Percentiles rank a stretch among this genome's conserved stretches.
These are phyloP conservation scores for Colletotrichum sp. DNA, from an alignment of 2,329 filamentous ascomycete genomes.

Conservation along the genomic window DNA sequence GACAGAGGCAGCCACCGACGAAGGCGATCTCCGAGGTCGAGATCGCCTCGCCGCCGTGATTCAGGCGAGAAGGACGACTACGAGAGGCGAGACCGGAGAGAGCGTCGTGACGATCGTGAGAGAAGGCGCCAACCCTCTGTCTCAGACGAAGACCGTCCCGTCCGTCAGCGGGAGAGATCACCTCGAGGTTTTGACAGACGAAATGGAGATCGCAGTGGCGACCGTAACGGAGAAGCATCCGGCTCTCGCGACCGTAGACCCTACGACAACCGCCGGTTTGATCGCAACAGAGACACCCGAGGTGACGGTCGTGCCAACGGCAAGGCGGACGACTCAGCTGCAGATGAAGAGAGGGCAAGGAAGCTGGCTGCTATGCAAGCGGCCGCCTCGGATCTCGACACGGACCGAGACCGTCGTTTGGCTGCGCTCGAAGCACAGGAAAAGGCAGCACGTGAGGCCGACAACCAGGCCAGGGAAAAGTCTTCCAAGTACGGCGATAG, in stretches of 20 bases:
- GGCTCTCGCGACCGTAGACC: slow-evolving; percentile 22
- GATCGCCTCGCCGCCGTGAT: slow-evolving; percentile 17
- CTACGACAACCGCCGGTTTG: slow-evolving; percentile 22
- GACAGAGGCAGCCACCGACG: slow-evolving; percentile 16
- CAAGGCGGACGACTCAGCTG: slow-evolving; percentile 30
- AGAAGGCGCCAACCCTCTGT: slow-evolving; percentile 30
- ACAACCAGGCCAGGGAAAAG: slow-evolving; percentile 66
- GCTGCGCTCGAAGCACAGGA: slow-evolving; percentile 71
- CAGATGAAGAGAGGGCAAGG: slow-evolving; percentile 64
- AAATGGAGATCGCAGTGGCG: slow-evolving; percentile 24
- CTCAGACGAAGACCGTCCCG: slow-evolving; percentile 33
- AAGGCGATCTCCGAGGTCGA: slow-evolving; percentile 5
- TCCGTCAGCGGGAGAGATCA: slow-evolving; percentile 29
- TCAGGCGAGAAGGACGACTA: not conserved
- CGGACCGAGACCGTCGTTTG: slow-evolving; percentile 72
- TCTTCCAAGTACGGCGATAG: slow-evolving; percentile 67
- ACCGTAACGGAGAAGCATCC: slow-evolving; percentile 24
- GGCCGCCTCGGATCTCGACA: slow-evolving; percentile 72
- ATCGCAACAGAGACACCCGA: slow-evolving; percentile 21
- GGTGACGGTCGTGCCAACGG: slow-evolving; percentile 19
- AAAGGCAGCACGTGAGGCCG: slow-evolving; percentile 66
- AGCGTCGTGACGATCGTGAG: slow-evolving; percentile 33
- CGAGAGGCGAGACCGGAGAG: slow-evolving; percentile 1
- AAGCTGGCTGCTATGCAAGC: slow-evolving; percentile 78
- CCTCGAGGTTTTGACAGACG: slow-evolving; percentile 18